phyloP scores from a whole-genome alignment of 345 rosid genomes.

The Acer yangbiense region DNA sequence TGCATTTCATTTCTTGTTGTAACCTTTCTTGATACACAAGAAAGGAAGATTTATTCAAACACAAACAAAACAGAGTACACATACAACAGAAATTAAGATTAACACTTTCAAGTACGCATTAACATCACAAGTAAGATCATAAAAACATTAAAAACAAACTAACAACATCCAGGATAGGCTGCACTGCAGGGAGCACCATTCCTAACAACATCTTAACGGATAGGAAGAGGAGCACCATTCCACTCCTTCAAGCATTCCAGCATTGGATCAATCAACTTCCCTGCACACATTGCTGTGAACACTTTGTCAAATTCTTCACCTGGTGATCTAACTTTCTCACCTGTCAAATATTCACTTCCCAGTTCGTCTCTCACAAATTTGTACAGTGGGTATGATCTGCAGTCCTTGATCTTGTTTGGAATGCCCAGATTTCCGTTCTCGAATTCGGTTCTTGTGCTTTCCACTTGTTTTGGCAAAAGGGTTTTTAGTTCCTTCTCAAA shows the following conservation, averaged over 20 bases:
- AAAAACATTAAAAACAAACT: not conserved
- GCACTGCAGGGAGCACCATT: too few species aligned
- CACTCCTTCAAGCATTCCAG: conserved; percentile 71
- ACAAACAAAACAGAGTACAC: not conserved
- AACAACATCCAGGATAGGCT: not conserved
- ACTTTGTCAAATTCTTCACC: conserved; percentile 80
- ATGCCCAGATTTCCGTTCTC: conserved; percentile 55
- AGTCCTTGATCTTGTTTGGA: conserved; percentile 60
- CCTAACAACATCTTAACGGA: conserved; percentile 28
- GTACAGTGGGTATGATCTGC: conserved; percentile 79
- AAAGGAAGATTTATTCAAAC: not conserved
- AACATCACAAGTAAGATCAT: not conserved
- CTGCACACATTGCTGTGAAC: conserved; percentile 61
- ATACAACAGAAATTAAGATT: not conserved
- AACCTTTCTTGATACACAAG: not conserved
- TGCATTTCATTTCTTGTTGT: conserved; percentile 5
- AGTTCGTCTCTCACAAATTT: conserved; percentile 62
- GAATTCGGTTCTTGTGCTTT: conserved; percentile 45
- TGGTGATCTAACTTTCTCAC: conserved; percentile 62
- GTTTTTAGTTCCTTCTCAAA: conserved; percentile 64
- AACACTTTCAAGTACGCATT: not conserved
- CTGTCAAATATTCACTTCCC: conserved; percentile 55
- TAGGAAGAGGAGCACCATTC: conserved; percentile 76
- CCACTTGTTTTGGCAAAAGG: conserved; percentile 60
- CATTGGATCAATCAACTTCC: conserved; percentile 67